These are phyloP conservation scores for Nyctanthes arbortristis DNA, from an alignment of 257 asterid species.

Conservation along the genomic window DNA sequence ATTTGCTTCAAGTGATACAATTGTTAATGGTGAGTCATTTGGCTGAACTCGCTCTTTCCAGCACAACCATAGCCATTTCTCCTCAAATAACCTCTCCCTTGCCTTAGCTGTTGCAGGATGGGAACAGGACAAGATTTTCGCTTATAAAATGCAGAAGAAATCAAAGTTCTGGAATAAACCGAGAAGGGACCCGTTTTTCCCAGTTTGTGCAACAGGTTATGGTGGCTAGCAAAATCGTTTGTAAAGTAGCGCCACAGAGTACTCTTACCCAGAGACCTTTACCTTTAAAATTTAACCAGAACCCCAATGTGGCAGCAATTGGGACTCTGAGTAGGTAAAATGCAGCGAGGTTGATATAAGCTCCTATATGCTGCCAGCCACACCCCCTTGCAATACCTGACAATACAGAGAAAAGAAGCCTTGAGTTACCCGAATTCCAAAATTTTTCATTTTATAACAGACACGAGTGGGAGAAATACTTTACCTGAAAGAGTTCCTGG, in stretches of 20 bases:
- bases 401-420: not conserved
- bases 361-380: conserved; percentile 92
- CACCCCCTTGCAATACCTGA: conserved; percentile 86
- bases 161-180: not conserved
- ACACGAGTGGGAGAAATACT: not conserved
- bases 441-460: not conserved
- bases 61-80: conserved; percentile 76
- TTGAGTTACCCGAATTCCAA: not conserved
- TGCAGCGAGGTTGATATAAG: conserved; percentile 70
- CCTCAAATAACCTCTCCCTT: no score
- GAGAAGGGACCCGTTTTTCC: conserved; percentile 52
- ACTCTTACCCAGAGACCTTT: conserved; percentile 76
- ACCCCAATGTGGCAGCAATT: conserved; percentile 56
- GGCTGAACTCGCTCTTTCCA: conserved; percentile 70
- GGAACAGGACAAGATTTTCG: not conserved
- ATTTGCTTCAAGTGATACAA: conserved; percentile 47
- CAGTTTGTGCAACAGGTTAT: conserved; percentile 68
- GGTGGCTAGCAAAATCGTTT: conserved; percentile 40
- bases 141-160: not conserved
- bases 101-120: conserved; percentile 44
- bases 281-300: conserved; percentile 48
- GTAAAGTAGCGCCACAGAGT: conserved; percentile 55
- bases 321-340: conserved; percentile 77
- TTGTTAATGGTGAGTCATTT: conserved; percentile 80
- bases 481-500: conserved; percentile 73